Conservation (phyloP, 225 moss, liverwort and hornwort species). For the Marchantia polymorpha region DNA sequence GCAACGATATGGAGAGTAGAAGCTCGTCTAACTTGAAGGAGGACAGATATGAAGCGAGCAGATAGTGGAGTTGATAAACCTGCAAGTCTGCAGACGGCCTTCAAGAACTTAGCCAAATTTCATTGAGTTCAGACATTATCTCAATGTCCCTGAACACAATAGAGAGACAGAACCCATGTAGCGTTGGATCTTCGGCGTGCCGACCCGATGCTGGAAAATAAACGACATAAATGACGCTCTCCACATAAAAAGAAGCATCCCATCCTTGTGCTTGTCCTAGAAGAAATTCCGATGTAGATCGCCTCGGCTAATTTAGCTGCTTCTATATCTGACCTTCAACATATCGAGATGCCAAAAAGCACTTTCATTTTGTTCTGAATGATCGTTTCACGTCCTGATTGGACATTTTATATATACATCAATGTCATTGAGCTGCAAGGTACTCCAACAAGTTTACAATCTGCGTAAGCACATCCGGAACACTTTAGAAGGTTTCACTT, state of each 20-base stretch:
- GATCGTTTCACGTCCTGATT: background rate
- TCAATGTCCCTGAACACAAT: background rate
- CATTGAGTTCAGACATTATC: background rate
- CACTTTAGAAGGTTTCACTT: background rate
- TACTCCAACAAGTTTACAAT: background rate
- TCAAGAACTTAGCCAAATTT: background rate
- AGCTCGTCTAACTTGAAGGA: background rate
- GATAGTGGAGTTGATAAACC: background rate
- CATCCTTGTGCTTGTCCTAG: background rate
- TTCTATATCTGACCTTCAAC: background rate
- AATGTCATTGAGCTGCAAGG: background rate
- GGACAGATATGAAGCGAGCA: background rate
- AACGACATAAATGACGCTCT: background rate
- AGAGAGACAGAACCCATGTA: background rate
- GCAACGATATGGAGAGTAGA: too few relatives aligned
- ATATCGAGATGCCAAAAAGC: background rate
- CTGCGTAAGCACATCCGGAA: background rate
- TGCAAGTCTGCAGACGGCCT: background rate
- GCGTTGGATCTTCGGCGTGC: background rate
- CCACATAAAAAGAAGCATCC: background rate
- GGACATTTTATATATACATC: background rate
- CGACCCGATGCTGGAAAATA: background rate
- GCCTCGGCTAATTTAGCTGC: background rate
- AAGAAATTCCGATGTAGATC: background rate
- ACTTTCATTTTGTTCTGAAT: background rate